Conservation (phyloP, 768 basidiomycete species). For the Suillus cothurnatus region DNA sequence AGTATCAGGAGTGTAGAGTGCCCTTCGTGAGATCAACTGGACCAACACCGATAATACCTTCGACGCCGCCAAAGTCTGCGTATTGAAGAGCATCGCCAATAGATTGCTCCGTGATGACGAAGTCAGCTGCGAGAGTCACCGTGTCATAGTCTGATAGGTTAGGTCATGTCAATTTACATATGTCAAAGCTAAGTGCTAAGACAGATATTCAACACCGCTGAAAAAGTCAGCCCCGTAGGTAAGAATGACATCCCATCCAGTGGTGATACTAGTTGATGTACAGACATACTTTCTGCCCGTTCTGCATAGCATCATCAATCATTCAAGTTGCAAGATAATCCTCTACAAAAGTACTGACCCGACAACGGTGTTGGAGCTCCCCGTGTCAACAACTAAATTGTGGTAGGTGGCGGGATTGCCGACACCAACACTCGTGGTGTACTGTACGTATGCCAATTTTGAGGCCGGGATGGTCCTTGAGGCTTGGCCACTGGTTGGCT, state of each 20-base stretch:
- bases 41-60: conserved; percentile 32
- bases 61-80: conserved; percentile 21
- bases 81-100: conserved; percentile 27
- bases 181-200: background rate
- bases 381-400: conserved; percentile 34
- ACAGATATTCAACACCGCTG: conserved; percentile 38
- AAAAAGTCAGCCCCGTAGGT: conserved; percentile 18
- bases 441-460: conserved; percentile 18
- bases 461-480: conserved; percentile 19
- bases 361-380: conserved; percentile 35
- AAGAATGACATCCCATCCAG: conserved; percentile 21
- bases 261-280: conserved; percentile 26
- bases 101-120: conserved; percentile 30
- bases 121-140: conserved; percentile 24
- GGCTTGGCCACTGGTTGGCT: conserved; percentile 5
- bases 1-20: conserved; percentile 4
- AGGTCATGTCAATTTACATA: background rate
- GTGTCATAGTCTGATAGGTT: conserved; percentile 25
- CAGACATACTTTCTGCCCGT: conserved; percentile 21
- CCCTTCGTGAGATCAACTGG: conserved; percentile 22
- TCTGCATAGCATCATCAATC: conserved; percentile 13
- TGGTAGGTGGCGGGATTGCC: conserved; percentile 30
- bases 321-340: background rate
- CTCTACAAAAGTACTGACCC: conserved; percentile 15
- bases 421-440: conserved; percentile 27